phyloP scores from a whole-genome alignment of 179 eudicot genomes.

The Corrigiola litoralis region DNA sequence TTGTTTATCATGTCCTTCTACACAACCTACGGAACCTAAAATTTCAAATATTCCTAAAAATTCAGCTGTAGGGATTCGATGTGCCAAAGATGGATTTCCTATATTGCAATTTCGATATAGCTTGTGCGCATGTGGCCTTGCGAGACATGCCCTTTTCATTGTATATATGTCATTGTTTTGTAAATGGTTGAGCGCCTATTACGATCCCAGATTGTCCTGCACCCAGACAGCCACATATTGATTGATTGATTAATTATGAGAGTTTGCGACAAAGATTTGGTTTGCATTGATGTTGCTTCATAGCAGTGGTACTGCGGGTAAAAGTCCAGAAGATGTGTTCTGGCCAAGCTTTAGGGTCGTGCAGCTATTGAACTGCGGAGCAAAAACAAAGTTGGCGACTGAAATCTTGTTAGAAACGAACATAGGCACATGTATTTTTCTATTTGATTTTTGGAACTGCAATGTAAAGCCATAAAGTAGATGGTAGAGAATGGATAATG shows the following conservation, averaged over 20 bases:
- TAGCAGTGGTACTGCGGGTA: not conserved
- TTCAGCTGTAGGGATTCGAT: slow-evolving; percentile 5
- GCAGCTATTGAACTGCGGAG: too few species aligned
- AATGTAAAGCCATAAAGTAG: too few species aligned
- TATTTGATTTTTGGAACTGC: too few species aligned
- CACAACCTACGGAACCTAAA: not conserved
- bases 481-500: too few species aligned
- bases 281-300: not conserved
- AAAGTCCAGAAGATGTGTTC: not conserved
- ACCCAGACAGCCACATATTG: not conserved
- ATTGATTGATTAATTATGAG: slow-evolving; percentile 1
- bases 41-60: too few species aligned
- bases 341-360: not conserved
- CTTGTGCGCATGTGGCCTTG: not conserved
- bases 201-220: not conserved
- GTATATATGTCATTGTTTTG: slow-evolving; percentile 15
- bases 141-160: not conserved
- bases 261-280: not conserved
- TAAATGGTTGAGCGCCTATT: not conserved
- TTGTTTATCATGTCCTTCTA: not conserved
- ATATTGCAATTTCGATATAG: too few species aligned
- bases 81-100: not conserved
- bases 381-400: too few species aligned
- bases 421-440: too few species aligned
- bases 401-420: too few species aligned